Evolutionary conservation across 805 yeast genomes (phyloP).

Genomic region (Candida qinlingensis): DNA sequence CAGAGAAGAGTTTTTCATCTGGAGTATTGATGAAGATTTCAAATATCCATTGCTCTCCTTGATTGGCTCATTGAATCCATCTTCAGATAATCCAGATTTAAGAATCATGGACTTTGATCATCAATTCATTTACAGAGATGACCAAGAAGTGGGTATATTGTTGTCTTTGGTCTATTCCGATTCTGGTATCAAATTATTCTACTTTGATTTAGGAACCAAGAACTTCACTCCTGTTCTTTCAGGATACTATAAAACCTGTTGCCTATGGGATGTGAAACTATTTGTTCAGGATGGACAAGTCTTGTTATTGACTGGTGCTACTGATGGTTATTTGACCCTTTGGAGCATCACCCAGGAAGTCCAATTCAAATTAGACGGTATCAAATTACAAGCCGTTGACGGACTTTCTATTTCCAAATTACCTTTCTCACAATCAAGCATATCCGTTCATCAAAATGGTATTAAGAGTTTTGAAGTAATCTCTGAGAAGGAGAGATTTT

Average conservation of each 20-base stretch:
- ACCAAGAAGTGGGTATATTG: slow-evolving; percentile 38
- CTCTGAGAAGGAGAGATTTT: slow-evolving; percentile 14
- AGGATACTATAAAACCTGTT: slow-evolving; percentile 65
- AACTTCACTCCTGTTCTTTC: slow-evolving; percentile 39
- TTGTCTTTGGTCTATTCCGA: slow-evolving; percentile 79
- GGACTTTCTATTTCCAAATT: slow-evolving; percentile 8
- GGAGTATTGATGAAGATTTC: slow-evolving; percentile 50
- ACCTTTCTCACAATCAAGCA: slow-evolving; percentile 31
- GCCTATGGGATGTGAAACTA: slow-evolving; percentile 61
- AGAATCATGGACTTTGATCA: slow-evolving; percentile 83
- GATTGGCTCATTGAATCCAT: slow-evolving; percentile 49
- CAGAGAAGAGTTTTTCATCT: slow-evolving; percentile 79
- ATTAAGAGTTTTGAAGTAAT: slow-evolving; percentile 53
- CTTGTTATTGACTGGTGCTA: slow-evolving; percentile 55
- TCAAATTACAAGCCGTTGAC: slow-evolving; percentile 3
- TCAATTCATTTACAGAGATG: slow-evolving; percentile 30
- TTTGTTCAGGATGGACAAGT: slow-evolving; percentile 26
- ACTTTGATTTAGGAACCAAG: slow-evolving; percentile 34
- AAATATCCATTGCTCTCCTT: slow-evolving; percentile 42
- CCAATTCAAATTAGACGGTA: slow-evolving; percentile 16
- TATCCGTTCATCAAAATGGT: slow-evolving; percentile 79
- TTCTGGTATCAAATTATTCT: slow-evolving; percentile 67
- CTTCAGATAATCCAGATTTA: slow-evolving; percentile 65
- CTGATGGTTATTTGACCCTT: slow-evolving; percentile 73
- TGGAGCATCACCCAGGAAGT: slow-evolving; percentile 45